Conservation (phyloP, 768 basidiomycete genomes). For the Amanita molliuscula region DNA sequence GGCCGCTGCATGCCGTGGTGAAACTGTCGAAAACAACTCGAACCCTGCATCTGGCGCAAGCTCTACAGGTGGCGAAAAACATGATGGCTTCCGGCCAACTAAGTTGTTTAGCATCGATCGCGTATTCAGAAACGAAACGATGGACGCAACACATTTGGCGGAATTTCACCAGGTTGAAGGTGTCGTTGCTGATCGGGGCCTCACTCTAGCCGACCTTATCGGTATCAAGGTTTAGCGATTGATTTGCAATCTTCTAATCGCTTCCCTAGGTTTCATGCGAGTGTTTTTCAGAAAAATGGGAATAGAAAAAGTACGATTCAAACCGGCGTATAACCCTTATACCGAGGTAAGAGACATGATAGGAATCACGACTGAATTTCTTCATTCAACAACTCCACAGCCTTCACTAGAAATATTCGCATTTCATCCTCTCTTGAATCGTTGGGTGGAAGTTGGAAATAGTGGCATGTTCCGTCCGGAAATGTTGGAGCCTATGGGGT, state of each 20-base stretch:
- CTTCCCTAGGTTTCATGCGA: conserved; percentile 80
- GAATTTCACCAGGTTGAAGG: conserved; percentile 99
- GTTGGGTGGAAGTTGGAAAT: conserved; percentile 98
- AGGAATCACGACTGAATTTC: not conserved
- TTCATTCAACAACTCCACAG: conserved; percentile 25
- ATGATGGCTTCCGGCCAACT: conserved; percentile 81
- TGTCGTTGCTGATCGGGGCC: conserved; percentile 87
- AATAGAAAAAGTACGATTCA: conserved; percentile 88
- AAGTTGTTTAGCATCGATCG: conserved; percentile 97
- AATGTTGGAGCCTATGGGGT: conserved; percentile 98
- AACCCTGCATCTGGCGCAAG: conserved; percentile 25
- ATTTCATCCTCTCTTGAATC: conserved; percentile 87
- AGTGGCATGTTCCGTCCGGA: conserved; percentile 99
- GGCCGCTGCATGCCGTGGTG: conserved; percentile 72
- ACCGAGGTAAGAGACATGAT: conserved; percentile 55
- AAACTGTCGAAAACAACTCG: conserved; percentile 29
- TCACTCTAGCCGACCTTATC: conserved; percentile 93
- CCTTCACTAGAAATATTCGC: conserved; percentile 98
- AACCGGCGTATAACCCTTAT: conserved; percentile 98
- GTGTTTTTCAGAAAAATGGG: conserved; percentile 99
- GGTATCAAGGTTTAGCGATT: conserved; percentile 34
- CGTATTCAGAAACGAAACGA: conserved; percentile 97
- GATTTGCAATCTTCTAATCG: not conserved
- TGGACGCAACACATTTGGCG: conserved; percentile 96
- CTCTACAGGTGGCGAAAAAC: conserved; percentile 24